Evolutionary conservation across 345 rosid species (phyloP), one percentile per base, ranked within the genome.

Genomic region (Corymbia maculata): DNA sequence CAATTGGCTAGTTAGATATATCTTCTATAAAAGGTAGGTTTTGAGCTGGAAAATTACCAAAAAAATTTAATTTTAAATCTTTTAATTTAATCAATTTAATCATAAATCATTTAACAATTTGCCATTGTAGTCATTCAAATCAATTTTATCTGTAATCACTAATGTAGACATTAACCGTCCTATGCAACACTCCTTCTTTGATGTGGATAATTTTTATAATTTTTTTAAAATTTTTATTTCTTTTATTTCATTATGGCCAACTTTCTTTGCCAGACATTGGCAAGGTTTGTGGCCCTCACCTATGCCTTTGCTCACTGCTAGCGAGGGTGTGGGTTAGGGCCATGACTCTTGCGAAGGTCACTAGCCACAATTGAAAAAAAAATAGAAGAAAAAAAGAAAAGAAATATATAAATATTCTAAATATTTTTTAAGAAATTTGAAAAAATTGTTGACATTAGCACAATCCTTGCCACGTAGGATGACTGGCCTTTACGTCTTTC

Each of bases 121-220:
- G 61, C 22, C 5, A 55, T 21, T 55, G 26, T 55, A 22, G 28
- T 5, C 2, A 22, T 55, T 22, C 22, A 1, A 5, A 26, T 9
- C 1, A 22, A 55, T 55, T 55, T 55, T 55, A 21, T 26, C 22
- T 0, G 0, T 55, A 55, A 55, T 8, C 22, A 55, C 9, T 21
- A 26, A 55, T 0, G 0, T 55, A 26, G 61, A 55, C 11, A 8
- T 0, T 0, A 5, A 11, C 1, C 2, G 1, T 55, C 22, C 22
- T 24, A 55, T 19, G 12, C 2, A 1, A 9, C 28, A 55, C 0
- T 36, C 42, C 42, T 4, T 4, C 42, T 36, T 36, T 36, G 42
- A 36, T 36, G 4, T 36, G 42, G 42, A 36, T 36, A 36, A 4
- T 36, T 36, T 36, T 36, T 36, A 36, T 4, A 22, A 22, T 0